Evolutionary conservation across 129 eudicot species (phyloP), one percentile per base, ranked within the genome.

Genomic region (Lonicera japonica): DNA sequence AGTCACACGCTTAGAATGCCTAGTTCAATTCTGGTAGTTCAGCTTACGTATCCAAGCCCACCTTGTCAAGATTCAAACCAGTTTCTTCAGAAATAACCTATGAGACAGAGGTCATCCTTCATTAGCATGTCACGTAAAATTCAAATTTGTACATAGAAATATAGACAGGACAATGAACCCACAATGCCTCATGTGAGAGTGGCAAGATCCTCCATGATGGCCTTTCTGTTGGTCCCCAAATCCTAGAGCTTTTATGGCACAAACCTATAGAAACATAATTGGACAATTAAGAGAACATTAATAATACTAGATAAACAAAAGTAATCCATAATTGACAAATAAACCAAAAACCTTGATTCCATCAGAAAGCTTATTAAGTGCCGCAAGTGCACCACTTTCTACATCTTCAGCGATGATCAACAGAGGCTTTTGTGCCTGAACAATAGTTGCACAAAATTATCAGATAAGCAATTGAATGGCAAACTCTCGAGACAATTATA

Each of bases 211-310:
- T 85, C 85, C 69, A 88, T 65, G 60, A 25, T 75, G 43, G 96
- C 72, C 69, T 88, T 88, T 63, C 95, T 82, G 73, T 77, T 85
- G 57, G n/a, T 88, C 96, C 62, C 96, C 96, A 73, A 88, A 88
- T 14, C 96, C 96, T 62, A 95, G 96, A 36, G 96, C 96, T 80
- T 88, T 88, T 15, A 88, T 70, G 24, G 96, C 94, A 61, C 96
- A 88, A 50, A 88, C 84, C 96, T 88, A 72, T 38, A 63, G 13
- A 17, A 34, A 64, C 4, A 25, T 38, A 38, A 38, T 5, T 4
- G 10, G 10, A 38, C 5, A 38, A 41, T 12, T 39, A 11, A 19
- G 40, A 1, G 17, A 25, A 20, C 11, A 39, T 36, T 5, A 16
- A 18, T 0, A 39, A 0, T 60, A 16, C 12, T 2, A 0, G 18